Percentiles rank a stretch among this genome's conserved stretches.
These are phyloP conservation scores for Sclerotinia trifoliorum DNA, from an alignment of 2,329 filamentous ascomycete species.

Conservation along the genomic window DNA sequence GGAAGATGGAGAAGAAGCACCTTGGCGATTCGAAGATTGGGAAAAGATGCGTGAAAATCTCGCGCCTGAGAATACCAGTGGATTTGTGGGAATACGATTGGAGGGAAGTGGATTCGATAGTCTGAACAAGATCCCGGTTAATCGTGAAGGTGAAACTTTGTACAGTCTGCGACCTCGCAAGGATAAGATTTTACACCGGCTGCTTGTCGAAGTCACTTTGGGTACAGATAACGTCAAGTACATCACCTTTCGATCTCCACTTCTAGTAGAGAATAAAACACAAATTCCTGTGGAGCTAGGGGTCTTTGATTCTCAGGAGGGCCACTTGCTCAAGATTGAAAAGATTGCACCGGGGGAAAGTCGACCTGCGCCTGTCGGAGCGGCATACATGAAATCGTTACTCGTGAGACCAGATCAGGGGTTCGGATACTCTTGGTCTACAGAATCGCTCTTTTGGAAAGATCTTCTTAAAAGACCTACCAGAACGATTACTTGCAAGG, in stretches of 20 bases:
- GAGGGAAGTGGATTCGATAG: slow-evolving; percentile 94
- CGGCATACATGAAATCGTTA: slow-evolving; percentile 83
- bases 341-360: slow-evolving; percentile 92
- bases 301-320: slow-evolving; percentile 82
- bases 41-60: slow-evolving; percentile 94
- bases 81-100: slow-evolving; percentile 76
- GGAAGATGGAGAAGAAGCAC: slow-evolving; percentile 83
- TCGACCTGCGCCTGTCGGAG: slow-evolving; percentile 86
- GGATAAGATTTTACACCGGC: slow-evolving; percentile 79
- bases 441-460: slow-evolving; percentile 86
- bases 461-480: slow-evolving; percentile 84
- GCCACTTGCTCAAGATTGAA: slow-evolving; percentile 93
- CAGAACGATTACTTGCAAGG: slow-evolving; percentile 82
- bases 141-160: slow-evolving; percentile 88
- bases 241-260: slow-evolving; percentile 88
- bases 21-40: slow-evolving; percentile 97
- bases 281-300: slow-evolving; percentile 94
- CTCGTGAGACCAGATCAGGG: slow-evolving; percentile 90
- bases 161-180: slow-evolving; percentile 88
- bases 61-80: slow-evolving; percentile 75
- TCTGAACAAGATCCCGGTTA: slow-evolving; percentile 83
- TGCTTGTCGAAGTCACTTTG: slow-evolving; percentile 87
- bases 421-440: slow-evolving; percentile 95
- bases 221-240: slow-evolving; percentile 97
- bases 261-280: slow-evolving; percentile 92